Conservation (phyloP, 2,329 filamentous ascomycete genomes). For the Aspergillus clavatus region DNA sequence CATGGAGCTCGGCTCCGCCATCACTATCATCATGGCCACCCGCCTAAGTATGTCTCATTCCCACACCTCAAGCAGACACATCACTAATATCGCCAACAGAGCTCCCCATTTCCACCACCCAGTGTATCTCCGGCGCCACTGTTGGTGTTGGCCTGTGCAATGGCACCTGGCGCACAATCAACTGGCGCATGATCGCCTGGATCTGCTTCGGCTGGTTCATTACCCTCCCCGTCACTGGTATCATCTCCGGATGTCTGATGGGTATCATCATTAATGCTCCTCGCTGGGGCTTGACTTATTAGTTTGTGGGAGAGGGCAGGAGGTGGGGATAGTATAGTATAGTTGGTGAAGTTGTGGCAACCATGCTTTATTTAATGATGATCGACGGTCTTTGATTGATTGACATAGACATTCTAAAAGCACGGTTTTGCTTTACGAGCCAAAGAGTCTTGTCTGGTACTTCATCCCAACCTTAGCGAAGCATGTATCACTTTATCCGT, state of each 20-base stretch:
- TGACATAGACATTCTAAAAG: no score
- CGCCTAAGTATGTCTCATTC: slow-evolving; percentile 8
- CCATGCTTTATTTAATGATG: neutral
- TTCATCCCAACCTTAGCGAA: no score
- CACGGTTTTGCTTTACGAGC: no score
- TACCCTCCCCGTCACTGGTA: slow-evolving; percentile 13
- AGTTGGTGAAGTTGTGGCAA: neutral
- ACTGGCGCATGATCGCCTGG: slow-evolving; percentile 19
- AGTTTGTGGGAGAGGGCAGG: neutral
- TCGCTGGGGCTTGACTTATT: slow-evolving; percentile 11
- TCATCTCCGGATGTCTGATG: slow-evolving; percentile 13
- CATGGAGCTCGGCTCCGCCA: slow-evolving; percentile 16
- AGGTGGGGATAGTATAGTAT: neutral
- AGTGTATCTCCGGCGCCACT: slow-evolving; percentile 17
- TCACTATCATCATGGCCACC: slow-evolving; percentile 16
- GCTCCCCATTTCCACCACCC: slow-evolving; percentile 17
- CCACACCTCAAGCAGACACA: neutral
- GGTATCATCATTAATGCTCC: slow-evolving; percentile 18
- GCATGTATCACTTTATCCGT: no score
- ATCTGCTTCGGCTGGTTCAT: slow-evolving; percentile 19
- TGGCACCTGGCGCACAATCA: slow-evolving; percentile 17
- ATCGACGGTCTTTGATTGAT: no score
- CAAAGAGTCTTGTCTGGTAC: no score
- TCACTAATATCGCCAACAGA: slow-evolving; percentile 3
- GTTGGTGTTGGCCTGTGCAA: slow-evolving; percentile 18